Evolutionary conservation across 1,284 basidiomycete species (phyloP).

Genomic region (Rugiboletus extremiorientalis): DNA sequence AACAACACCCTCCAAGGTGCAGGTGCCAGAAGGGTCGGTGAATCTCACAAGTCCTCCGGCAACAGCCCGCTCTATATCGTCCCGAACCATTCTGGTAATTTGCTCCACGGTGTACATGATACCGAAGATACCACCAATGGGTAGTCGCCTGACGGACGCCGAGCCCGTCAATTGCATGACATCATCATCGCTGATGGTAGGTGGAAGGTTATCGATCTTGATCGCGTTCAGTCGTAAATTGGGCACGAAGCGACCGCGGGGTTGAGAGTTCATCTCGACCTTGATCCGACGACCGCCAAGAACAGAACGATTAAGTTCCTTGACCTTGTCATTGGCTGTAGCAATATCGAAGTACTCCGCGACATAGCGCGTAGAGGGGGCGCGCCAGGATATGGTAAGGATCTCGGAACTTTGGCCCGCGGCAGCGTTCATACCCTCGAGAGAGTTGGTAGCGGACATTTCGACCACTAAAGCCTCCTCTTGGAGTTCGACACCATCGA

Average conservation of each 20-base stretch:
- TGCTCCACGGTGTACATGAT: not conserved
- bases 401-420: slow-evolving; percentile 32
- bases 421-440: slow-evolving; percentile 41
- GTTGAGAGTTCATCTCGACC: slow-evolving; percentile 40
- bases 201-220: slow-evolving; percentile 29
- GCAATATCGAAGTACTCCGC: slow-evolving; percentile 36
- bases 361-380: slow-evolving; percentile 40
- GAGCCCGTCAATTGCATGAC: slow-evolving; percentile 21
- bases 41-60: slow-evolving; percentile 17
- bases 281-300: slow-evolving; percentile 43
- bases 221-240: slow-evolving; percentile 34
- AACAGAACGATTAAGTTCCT: slow-evolving; percentile 34
- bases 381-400: slow-evolving; percentile 45
- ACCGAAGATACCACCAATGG: not conserved
- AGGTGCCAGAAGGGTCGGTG: slow-evolving; percentile 19
- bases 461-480: slow-evolving; percentile 41
- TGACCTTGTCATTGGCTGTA: slow-evolving; percentile 25
- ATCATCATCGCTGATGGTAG: slow-evolving; percentile 22
- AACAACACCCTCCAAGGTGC: slow-evolving; percentile 27
- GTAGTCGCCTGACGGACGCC: slow-evolving; percentile 23
- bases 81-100: slow-evolving; percentile 13
- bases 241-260: slow-evolving; percentile 25
- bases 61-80: slow-evolving; percentile 21
- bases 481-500: slow-evolving; percentile 46
- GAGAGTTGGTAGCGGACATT: slow-evolving; percentile 35